Conservation (phyloP, 1,139 yeast genomes). For the Nakaseomyces bracarensis region DNA sequence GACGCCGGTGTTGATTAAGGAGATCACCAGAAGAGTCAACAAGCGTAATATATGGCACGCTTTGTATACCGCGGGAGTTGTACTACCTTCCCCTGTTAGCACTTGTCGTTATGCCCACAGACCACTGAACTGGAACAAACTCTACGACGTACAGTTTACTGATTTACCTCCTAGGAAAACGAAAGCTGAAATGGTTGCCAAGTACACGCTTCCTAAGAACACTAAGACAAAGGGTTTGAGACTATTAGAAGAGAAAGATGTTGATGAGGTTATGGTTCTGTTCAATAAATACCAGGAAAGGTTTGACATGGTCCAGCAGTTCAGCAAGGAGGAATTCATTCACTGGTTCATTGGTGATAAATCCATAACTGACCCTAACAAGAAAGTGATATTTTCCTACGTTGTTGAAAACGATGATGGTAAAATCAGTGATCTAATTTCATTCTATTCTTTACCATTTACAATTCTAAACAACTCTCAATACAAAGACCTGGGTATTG, state of each 20-base stretch:
- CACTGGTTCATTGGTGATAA: slow-evolving; percentile 70
- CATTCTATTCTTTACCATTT: slow-evolving; percentile 84
- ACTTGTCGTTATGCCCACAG: slow-evolving; percentile 90
- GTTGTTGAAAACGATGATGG: slow-evolving; percentile 63
- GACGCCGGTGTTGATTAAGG: slow-evolving; percentile 89
- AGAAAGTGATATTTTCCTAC: slow-evolving; percentile 61
- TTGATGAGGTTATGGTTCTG: slow-evolving; percentile 53
- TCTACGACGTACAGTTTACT: slow-evolving; percentile 83
- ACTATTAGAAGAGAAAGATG: slow-evolving; percentile 50
- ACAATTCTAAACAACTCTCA: slow-evolving; percentile 63
- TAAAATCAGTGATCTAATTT: slow-evolving; percentile 74
- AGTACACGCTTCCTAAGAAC: slow-evolving; percentile 58
- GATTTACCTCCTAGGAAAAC: slow-evolving; percentile 72
- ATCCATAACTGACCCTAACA: slow-evolving; percentile 18
- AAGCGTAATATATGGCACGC: slow-evolving; percentile 89
- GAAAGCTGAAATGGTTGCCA: slow-evolving; percentile 73
- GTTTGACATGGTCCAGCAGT: slow-evolving; percentile 66
- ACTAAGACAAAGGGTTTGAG: slow-evolving; percentile 59
- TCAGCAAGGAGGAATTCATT: slow-evolving; percentile 58
- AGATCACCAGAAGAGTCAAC: slow-evolving; percentile 89
- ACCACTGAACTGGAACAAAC: slow-evolving; percentile 84
- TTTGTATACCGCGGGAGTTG: slow-evolving; percentile 84
- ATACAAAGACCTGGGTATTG: slow-evolving; percentile 70
- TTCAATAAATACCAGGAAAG: slow-evolving; percentile 55
- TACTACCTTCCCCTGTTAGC: slow-evolving; percentile 87